These are phyloP conservation scores for Pestalotiopsis sp. DNA, from an alignment of 2,329 filamentous ascomycete genomes.

Conservation along the genomic window DNA sequence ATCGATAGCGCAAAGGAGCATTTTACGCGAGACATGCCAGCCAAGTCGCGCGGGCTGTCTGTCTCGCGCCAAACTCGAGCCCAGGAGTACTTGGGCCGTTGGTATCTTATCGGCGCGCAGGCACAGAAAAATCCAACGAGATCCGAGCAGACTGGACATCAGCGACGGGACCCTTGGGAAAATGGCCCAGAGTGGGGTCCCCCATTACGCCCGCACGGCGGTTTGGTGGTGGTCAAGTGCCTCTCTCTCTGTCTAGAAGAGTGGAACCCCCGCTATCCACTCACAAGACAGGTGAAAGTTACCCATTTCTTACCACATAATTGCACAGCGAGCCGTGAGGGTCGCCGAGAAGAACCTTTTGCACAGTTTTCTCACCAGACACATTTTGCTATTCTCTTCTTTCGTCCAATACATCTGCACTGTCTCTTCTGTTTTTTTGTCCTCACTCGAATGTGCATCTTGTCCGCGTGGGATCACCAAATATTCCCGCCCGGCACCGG, in stretches of 20 bases:
- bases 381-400: too few species aligned
- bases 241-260: not conserved
- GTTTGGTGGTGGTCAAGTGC: not conserved
- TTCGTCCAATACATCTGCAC: too few species aligned
- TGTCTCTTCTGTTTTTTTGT: too few species aligned
- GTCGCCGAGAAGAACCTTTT: not conserved
- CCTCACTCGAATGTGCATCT: too few species aligned
- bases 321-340: not conserved
- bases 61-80: not conserved
- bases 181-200: not conserved
- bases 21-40: not conserved
- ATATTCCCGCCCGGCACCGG: not conserved
- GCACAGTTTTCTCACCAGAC: not conserved
- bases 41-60: not conserved
- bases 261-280: not conserved
- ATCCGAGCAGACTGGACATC: not conserved
- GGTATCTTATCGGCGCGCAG: constrained; percentile 1
- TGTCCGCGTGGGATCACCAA: too few species aligned
- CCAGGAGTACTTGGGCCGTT: not conserved
- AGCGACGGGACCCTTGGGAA: not conserved
- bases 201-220: not conserved
- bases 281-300: not conserved
- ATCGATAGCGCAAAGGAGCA: not conserved
- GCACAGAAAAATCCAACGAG: not conserved
- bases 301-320: not conserved